Evolutionary conservation across 768 basidiomycete genomes (phyloP), one percentile per base, ranked within the genome.

Genomic region (Termitomyces sp.): DNA sequence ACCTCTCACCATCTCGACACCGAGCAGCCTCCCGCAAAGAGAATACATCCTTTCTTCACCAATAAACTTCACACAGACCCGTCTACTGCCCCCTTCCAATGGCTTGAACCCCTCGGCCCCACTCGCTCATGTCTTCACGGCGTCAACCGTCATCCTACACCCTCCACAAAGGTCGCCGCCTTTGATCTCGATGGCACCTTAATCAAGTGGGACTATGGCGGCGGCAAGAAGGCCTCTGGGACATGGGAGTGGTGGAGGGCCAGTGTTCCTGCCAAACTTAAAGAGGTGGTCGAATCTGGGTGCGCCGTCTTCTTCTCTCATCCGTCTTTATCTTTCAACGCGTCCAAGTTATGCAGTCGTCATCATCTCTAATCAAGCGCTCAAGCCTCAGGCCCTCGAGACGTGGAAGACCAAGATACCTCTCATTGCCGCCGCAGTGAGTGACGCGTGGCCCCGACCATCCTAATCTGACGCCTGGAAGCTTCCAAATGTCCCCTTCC

Each of bases 181-280:
- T 90, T 95, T 61, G 95, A 97, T 69, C 74, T 97, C 24, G 95
- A 97, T 67, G 93, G 91, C 3, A 95, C 93, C 0, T 64, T 95
- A 58, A 93, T 97, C 68, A 88, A 86, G 62, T 70, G 69, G n/a
- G 61, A 69, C 22, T 62, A 71, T 50, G 59, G 56, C 20, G 57
- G 60, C 39, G 45, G 55, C 18, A 69, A 62, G 39, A 76, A 79
- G 26, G 72, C 73, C 26, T 74, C 74, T 47, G 66, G 69, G 1
- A 67, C 68, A 36, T 85, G 87, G 82, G 72, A 82, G 55, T 93
- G 92, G 90, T 95, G 93, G 92, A 73, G 83, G 60, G 66, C 79
- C 0, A 66, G 65, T 16, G 84, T 97, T 5, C 86, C 87, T 3
- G 65, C 70, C 7, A 88, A 83, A 68, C 68, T 98, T 62, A 80